Base-by-base conservation (phyloP, 202 grass and related monocot species). In the Hordeum pubiflorum region DNA sequence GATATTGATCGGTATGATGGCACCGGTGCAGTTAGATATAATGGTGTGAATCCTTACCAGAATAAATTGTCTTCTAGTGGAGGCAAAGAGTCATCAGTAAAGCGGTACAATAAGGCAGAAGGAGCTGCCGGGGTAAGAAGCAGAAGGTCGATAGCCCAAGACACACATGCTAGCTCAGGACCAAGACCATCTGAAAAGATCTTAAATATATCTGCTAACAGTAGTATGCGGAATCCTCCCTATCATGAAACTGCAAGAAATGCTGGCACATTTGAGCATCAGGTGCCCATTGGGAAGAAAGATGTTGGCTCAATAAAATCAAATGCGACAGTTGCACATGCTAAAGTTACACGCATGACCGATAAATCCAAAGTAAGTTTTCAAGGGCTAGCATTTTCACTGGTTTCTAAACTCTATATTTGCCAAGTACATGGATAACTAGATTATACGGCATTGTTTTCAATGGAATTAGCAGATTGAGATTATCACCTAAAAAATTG, bases 291-390 rank as follows among this genome's bases (percentile, higher is more conserved):
- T 37, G 62, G 82, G 34, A 86, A 89, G 75, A 86, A 68, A 50
- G 59, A 26, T 55, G 63, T 29, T 58, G 72, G 73, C 72, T 38
- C 79, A 78, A 86, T 65, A 77, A 89, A 85, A 38, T 37, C 72
- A 61, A 85, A 61, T 85, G 52, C 22, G 66, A 78, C 52, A 60
- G 40, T 32, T 74, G n/a, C 64, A 32, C 77, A 81, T 79, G 84
- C 55, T 71, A 85, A 91, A 33, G 43, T 75, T 80, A 75, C 43
- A 11, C 48, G 34, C 29, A 66, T 80, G 41, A 61, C 75, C 33
- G 80, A 94, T 60, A 87, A 77, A 58, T 46, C 79, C 64, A 91
- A 89, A 87, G 92, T 91, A 94, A 94, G 87, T 64, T 82, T 83
- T 38, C 7, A 39, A 55, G 4, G 31, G 64, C 6, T 66, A 64